Evolutionary conservation across 2,329 filamentous ascomycete species (phyloP).

Genomic region (Harringtonia aguacate): DNA sequence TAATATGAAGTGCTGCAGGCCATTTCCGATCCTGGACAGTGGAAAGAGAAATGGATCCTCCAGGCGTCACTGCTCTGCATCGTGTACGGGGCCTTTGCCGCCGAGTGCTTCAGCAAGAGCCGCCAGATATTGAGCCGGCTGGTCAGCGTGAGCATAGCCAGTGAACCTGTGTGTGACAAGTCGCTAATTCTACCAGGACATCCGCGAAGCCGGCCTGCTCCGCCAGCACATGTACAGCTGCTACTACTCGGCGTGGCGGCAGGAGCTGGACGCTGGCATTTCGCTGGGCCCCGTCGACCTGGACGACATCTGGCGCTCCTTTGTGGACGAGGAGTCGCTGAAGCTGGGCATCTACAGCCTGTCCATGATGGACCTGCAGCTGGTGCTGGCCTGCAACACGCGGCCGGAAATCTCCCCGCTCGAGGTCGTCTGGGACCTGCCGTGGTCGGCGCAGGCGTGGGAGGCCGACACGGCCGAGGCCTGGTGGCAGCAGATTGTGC

Average conservation of each 20-base stretch:
- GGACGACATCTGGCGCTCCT: conserved; percentile 2
- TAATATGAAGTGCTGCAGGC: not conserved
- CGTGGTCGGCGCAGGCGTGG: conserved; percentile 2
- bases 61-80: conserved; percentile 4
- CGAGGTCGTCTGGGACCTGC: conserved; percentile 5
- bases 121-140: conserved; percentile 3
- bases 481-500: conserved; percentile 1
- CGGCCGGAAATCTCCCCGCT: conserved; percentile 4
- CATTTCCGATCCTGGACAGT: conserved; percentile 2
- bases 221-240: conserved; percentile 3
- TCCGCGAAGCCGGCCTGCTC: conserved; percentile 2
- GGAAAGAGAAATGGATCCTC: conserved; percentile 5
- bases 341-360: conserved; percentile 5
- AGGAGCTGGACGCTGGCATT: conserved; percentile 1
- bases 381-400: conserved; percentile 4
- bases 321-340: conserved; percentile 4
- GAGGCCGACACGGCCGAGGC: not conserved
- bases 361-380: conserved; percentile 3
- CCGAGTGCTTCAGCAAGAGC: conserved; percentile 1
- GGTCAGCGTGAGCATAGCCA: not conserved
- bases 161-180: no score
- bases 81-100: conserved; percentile 3
- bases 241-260: conserved; percentile 1
- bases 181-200: not conserved
- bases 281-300: not conserved